A percentile compares a stretch with the other conserved stretches of the same genome.
Conservation (phyloP, 192 early-diverging fungal species). For the Coemansia sp. region DNA sequence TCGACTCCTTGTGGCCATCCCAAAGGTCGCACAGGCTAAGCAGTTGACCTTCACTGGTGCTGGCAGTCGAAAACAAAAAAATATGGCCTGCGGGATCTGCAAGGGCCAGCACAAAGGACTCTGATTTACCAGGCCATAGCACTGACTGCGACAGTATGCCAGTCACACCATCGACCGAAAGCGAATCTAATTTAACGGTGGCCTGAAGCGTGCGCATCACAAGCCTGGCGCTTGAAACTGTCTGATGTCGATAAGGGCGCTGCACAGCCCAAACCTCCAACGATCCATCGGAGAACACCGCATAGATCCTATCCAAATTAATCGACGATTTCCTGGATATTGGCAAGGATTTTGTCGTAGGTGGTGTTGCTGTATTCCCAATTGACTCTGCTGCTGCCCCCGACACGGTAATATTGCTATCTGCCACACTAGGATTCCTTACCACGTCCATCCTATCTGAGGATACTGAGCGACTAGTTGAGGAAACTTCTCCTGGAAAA, state of each 20-base stretch:
- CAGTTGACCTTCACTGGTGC: not conserved
- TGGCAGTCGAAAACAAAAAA: conserved; percentile 21
- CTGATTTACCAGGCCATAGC: conserved; percentile 5
- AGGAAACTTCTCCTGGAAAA: no score
- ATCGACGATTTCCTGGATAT: not conserved
- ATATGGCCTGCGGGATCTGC: conserved; percentile 42
- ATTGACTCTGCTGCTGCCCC: no score
- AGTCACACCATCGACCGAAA: not conserved
- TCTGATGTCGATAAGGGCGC: not conserved
- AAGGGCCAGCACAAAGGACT: conserved; percentile 12
- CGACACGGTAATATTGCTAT: no score
- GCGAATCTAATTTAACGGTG: not conserved
- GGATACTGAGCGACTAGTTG: no score
- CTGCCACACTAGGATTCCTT: not conserved
- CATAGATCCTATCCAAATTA: conserved; percentile 11
- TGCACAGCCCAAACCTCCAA: conserved; percentile 29
- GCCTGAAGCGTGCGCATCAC: conserved; percentile 14
- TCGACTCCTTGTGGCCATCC: conserved; percentile 48
- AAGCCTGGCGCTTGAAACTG: conserved; percentile 1
- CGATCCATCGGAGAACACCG: conserved; percentile 39
- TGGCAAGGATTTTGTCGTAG: not conserved
- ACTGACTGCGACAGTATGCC: conserved; percentile 7
- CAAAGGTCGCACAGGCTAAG: conserved; percentile 28
- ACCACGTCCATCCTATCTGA: no score
- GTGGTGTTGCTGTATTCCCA: not conserved